phyloP scores from a whole-genome alignment of 2,329 filamentous ascomycete species.

The Hypoxylon sp. region DNA sequence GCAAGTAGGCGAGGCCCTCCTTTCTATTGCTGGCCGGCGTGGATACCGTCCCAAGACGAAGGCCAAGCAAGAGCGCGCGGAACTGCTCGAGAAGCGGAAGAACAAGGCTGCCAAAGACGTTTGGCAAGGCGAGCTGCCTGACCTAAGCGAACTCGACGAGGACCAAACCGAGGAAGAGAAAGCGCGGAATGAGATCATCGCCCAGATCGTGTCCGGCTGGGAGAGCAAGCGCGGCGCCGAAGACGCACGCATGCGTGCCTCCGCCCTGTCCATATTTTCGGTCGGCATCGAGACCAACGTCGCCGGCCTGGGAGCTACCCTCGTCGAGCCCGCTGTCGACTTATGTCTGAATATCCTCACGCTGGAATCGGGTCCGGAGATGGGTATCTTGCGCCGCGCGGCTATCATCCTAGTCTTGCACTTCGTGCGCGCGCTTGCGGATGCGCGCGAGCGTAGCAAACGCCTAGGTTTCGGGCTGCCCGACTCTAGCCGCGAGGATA shows the following conservation, averaged over 20 bases:
- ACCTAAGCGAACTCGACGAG: constrained; percentile 53
- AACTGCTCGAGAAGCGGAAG: constrained; percentile 61
- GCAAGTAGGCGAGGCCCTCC: constrained; percentile 67
- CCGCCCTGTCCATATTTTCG: constrained; percentile 74
- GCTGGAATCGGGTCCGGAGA: constrained; percentile 69
- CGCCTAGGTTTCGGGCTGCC: constrained; percentile 66
- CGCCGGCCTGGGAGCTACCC: constrained; percentile 62
- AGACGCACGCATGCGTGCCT: constrained; percentile 76
- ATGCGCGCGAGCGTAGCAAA: constrained; percentile 59
- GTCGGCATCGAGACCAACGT: constrained; percentile 70
- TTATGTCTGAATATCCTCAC: constrained; percentile 71
- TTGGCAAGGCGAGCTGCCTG: constrained; percentile 66
- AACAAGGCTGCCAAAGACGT: constrained; percentile 64
- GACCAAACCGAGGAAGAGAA: constrained; percentile 58
- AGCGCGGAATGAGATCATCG: constrained; percentile 62
- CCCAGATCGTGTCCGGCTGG: constrained; percentile 75
- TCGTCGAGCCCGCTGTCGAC: constrained; percentile 70
- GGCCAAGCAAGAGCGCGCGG: constrained; percentile 64
- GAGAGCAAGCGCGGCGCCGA: constrained; percentile 73
- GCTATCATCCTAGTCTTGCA: constrained; percentile 73
- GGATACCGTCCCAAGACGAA: constrained; percentile 70
- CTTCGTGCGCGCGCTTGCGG: constrained; percentile 70
- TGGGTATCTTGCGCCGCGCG: constrained; percentile 73
- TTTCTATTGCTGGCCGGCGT: constrained; percentile 73
- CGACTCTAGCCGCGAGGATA: constrained; percentile 67